Evolutionary conservation across 306 rosid species (phyloP).

Genomic region (Cajanus cajan): DNA sequence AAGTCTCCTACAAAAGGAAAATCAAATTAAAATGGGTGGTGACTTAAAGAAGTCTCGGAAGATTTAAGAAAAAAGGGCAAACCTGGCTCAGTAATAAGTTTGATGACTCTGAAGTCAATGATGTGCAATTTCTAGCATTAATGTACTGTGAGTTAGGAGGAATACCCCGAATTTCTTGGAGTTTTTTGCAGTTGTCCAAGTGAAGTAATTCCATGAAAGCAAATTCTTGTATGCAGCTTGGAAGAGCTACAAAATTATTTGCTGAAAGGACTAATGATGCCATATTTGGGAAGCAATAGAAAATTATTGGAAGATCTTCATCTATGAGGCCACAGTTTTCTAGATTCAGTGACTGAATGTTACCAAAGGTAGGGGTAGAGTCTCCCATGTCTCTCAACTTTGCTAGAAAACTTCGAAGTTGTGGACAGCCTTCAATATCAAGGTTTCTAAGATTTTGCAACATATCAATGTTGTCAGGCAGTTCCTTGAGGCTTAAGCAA

Average conservation of each 20-base stretch:
- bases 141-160: slow-evolving; percentile 39
- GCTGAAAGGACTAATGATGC: slow-evolving; percentile 33
- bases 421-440: slow-evolving; percentile 43
- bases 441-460: slow-evolving; percentile 38
- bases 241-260: slow-evolving; percentile 32
- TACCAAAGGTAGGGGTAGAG: slow-evolving; percentile 9
- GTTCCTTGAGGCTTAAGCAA: slow-evolving; percentile 44
- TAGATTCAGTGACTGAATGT: slow-evolving; percentile 36
- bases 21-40: not conserved
- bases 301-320: slow-evolving; percentile 45
- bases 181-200: slow-evolving; percentile 31
- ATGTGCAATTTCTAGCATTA: slow-evolving; percentile 37
- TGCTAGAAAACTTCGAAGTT: slow-evolving; percentile 23
- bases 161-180: slow-evolving; percentile 28
- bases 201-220: slow-evolving; percentile 34
- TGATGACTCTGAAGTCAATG: slow-evolving; percentile 35
- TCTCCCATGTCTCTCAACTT: slow-evolving; percentile 28
- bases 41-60: not conserved
- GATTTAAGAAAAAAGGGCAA: not conserved
- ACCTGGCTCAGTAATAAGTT: slow-evolving; percentile 30
- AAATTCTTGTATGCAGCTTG: slow-evolving; percentile 32
- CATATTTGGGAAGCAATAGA: slow-evolving; percentile 36
- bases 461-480: slow-evolving; percentile 32
- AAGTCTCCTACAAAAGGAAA: slow-evolving; percentile 19
- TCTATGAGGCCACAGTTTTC: slow-evolving; percentile 39